Conservation (phyloP, 1,284 basidiomycete genomes). For the Fomitiporia mediterranea region DNA sequence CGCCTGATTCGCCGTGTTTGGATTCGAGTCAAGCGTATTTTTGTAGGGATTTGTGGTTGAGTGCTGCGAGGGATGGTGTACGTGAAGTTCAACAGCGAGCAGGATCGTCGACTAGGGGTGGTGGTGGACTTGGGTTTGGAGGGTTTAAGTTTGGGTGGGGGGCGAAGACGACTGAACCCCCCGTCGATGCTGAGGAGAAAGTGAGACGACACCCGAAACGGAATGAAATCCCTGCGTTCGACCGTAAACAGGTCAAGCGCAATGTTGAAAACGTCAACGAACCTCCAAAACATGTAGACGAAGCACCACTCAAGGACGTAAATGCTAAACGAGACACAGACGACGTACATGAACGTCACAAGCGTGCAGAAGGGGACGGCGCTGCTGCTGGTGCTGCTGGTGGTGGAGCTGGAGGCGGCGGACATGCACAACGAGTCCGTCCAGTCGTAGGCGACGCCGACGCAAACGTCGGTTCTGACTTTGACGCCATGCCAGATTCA, state of each 20-base stretch:
- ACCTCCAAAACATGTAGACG: constrained; percentile 20
- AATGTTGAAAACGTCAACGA: neutral
- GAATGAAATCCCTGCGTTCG: neutral
- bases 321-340: too few relatives aligned
- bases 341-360: constrained; percentile 25
- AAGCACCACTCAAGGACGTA: too few relatives aligned
- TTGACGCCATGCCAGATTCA: constrained; percentile 77
- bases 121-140: constrained; percentile 23
- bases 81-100: constrained; percentile 32
- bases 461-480: constrained; percentile 81
- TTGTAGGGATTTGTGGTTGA: constrained; percentile 89
- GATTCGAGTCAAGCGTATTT: constrained; percentile 96
- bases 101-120: constrained; percentile 19
- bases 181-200: constrained; percentile 23
- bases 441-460: constrained; percentile 50
- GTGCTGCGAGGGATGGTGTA: constrained; percentile 73
- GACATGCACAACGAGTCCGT: constrained; percentile 32
- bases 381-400: too few relatives aligned
- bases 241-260: neutral
- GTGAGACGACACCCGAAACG: constrained; percentile 11
- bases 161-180: constrained; percentile 16
- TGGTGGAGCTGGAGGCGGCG: too few relatives aligned
- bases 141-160: constrained; percentile 21
- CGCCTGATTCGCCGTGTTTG: constrained; percentile 79
- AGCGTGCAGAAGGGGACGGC: constrained; percentile 29